Evolutionary conservation across 805 yeast genomes (phyloP), one percentile per base, ranked within the genome.

Genomic region (Saccharomycopsis sp.): DNA sequence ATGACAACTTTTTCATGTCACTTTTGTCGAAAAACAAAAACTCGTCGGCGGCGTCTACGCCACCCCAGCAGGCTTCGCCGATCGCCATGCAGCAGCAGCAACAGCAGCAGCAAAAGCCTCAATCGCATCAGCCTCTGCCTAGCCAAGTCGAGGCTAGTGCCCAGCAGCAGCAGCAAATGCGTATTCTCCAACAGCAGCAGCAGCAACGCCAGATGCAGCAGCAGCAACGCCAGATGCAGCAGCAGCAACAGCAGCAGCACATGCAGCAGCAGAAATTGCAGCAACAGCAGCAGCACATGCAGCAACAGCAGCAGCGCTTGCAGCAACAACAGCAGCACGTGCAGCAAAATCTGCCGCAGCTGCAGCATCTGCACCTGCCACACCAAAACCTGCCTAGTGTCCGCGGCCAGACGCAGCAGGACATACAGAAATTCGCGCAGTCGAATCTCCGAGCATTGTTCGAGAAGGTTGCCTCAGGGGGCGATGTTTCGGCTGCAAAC

Each of bases 81-180:
- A 20, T n/a, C 12, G 15, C 18, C 9, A 20, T 9, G 24, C 16
- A 18, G 8, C 16, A 18, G 16, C 2, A 3, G 16, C 52, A 50
- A 50, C 29, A 18, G 16, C 2, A 3, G 16, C 52, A 50, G 23
- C 29, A 18, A 12, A 20, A 23, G 12, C 34, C 3, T 16, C 52
- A 50, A 50, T 50, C 50, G 23, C 23, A 18, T 20, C 16, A 51
- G 40, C 34, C 41, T 71, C 75, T 69, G 74, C 82, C 3, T 67
- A 80, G 56, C 66, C 80, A 61, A 71, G 73, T 47, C 77, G 75
- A 59, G 65, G 69, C 12, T 65, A 50, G 1, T 37, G 50, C 15
- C 50, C 47, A 23, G 50, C 34, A 48, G 52, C 52, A 47, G 20
- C 44, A 12, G n/a, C 44, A 46, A 29, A 40, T 2, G 44, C 56